Percentiles rank a stretch among this genome's conserved stretches.
These are phyloP conservation scores for Beauveria varroae DNA, from an alignment of 2,329 filamentous ascomycete species.

Conservation along the genomic window DNA sequence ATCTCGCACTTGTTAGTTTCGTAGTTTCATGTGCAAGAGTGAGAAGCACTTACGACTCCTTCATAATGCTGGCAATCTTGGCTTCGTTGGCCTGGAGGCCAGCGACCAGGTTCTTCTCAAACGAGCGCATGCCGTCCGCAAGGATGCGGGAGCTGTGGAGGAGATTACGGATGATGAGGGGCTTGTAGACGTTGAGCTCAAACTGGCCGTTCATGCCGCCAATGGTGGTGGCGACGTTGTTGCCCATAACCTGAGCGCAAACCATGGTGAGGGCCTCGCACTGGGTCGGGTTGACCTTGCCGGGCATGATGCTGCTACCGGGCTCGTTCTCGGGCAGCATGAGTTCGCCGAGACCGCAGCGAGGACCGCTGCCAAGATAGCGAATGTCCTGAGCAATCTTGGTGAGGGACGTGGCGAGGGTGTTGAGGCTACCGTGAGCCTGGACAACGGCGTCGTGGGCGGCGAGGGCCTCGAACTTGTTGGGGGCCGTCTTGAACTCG, in stretches of 20 bases:
- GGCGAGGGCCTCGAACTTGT: constrained; percentile 97
- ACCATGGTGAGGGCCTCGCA: constrained; percentile 98
- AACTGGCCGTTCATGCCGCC: constrained; percentile 98
- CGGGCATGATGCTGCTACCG: constrained; percentile 96
- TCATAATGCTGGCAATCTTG: constrained; percentile 81
- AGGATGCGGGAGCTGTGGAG: constrained; percentile 86
- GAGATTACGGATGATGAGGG: constrained; percentile 88
- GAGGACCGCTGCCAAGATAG: constrained; percentile 91
- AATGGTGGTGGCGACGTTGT: constrained; percentile 87
- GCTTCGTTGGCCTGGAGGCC: constrained; percentile 91
- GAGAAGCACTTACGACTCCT: constrained; percentile 68
- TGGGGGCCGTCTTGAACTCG: constrained; percentile 90
- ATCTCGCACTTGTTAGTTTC: constrained; percentile 15
- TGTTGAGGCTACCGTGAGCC: constrained; percentile 89
- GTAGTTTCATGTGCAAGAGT: background rate
- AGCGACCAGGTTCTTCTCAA: constrained; percentile 85
- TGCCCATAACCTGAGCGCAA: constrained; percentile 95
- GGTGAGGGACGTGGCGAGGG: constrained; percentile 81
- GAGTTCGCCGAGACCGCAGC: constrained; percentile 91
- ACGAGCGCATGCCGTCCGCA: constrained; percentile 87
- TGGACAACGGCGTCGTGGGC: constrained; percentile 95
- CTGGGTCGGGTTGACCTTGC: constrained; percentile 98
- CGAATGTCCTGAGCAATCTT: constrained; percentile 98
- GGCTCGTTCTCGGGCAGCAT: constrained; percentile 96
- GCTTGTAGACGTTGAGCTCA: constrained; percentile 98